Conservation (phyloP, 306 rosid species). For the Pyrus bretschneideri region DNA sequence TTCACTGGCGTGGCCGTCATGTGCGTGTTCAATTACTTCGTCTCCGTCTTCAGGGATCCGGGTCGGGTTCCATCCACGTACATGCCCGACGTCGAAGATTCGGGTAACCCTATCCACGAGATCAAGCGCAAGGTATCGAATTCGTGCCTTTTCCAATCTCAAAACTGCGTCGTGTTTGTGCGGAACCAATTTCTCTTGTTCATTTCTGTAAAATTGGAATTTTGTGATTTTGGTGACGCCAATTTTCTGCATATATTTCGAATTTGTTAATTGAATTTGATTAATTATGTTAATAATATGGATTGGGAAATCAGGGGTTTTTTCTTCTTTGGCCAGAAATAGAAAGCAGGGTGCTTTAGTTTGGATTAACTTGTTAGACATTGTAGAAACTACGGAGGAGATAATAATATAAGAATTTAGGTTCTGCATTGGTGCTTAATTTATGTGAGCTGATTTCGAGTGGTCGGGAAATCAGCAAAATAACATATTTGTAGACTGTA, state of each 20-base stretch:
- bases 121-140: conserved; percentile 89
- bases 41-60: conserved; percentile 63
- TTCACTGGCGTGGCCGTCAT: conserved; percentile 64
- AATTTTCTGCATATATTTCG: neutral
- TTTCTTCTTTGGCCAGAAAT: neutral
- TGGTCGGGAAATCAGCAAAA: neutral
- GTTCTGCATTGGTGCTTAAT: neutral
- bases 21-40: conserved; percentile 47
- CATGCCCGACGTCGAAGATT: conserved; percentile 73
- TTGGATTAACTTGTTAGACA: neutral
- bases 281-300: neutral
- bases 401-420: neutral
- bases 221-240: neutral
- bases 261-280: neutral
- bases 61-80: conserved; percentile 79
- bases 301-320: neutral
- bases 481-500: neutral
- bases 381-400: neutral
- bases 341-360: neutral
- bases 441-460: conserved; percentile 1
- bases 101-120: conserved; percentile 63
- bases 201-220: neutral
- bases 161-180: neutral
- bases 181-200: neutral
- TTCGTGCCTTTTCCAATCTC: neutral